phyloP scores from a whole-genome alignment of 805 yeast genomes.

The Wickerhamiella alocasiicola region DNA sequence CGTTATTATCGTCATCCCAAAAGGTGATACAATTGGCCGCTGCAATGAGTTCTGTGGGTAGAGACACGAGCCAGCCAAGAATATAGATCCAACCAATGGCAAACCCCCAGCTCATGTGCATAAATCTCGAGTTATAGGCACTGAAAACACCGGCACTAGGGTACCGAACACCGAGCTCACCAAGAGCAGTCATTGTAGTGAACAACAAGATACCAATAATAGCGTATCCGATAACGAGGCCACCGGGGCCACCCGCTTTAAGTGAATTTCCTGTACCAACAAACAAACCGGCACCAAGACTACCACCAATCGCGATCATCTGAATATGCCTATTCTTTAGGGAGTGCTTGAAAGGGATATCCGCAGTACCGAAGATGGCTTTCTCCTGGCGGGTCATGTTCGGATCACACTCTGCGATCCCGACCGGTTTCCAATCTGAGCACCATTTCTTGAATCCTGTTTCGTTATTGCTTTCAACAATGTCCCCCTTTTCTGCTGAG shows the following conservation, averaged over 20 bases:
- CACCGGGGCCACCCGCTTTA: slow-evolving; percentile 47
- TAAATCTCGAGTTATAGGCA: slow-evolving; percentile 46
- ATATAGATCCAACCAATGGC: slow-evolving; percentile 64
- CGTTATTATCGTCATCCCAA: slow-evolving; percentile 33
- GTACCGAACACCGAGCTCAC: slow-evolving; percentile 58
- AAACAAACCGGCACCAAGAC: slow-evolving; percentile 65
- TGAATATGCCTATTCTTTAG: slow-evolving; percentile 33
- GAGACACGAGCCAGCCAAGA: slow-evolving; percentile 48
- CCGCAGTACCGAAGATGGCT: slow-evolving; percentile 33
- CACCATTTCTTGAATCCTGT: too few relatives aligned
- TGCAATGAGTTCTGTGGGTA: slow-evolving; percentile 56
- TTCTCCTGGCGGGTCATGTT: slow-evolving; percentile 24
- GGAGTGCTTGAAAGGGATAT: slow-evolving; percentile 36
- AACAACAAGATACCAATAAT: slow-evolving; percentile 53
- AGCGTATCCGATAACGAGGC: slow-evolving; percentile 43
- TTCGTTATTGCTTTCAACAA: too few relatives aligned
- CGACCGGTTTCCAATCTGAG: slow-evolving; percentile 37
- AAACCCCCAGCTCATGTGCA: slow-evolving; percentile 58
- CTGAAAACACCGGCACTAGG: slow-evolving; percentile 56
- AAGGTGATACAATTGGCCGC: slow-evolving; percentile 44
- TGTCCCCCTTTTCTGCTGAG: too few relatives aligned
- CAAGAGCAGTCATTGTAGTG: slow-evolving; percentile 51
- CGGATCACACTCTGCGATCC: slow-evolving; percentile 29
- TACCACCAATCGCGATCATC: slow-evolving; percentile 62
- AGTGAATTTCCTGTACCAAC: slow-evolving; percentile 56